Conservation (phyloP, 2,329 filamentous ascomycete genomes). For the Cryphonectria nitschkei region DNA sequence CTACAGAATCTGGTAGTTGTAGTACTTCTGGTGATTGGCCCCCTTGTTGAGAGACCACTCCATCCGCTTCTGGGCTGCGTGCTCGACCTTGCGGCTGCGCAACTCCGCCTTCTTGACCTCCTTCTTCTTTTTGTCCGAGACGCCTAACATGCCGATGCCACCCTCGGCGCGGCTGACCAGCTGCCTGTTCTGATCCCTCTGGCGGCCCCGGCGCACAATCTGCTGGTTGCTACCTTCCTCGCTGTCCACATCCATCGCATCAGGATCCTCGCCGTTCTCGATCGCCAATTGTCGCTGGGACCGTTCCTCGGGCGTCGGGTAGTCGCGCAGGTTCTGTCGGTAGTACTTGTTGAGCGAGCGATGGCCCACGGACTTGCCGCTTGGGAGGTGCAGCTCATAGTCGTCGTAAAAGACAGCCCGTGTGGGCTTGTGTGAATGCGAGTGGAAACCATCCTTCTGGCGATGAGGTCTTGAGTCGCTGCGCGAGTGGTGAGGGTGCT, state of each 20-base stretch:
- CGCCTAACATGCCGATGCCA: constrained; percentile 76
- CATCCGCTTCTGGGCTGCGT: constrained; percentile 64
- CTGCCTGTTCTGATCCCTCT: constrained; percentile 52
- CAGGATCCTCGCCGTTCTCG: constrained; percentile 43
- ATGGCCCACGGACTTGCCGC: constrained; percentile 87
- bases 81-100: constrained; percentile 67
- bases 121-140: constrained; percentile 74
- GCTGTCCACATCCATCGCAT: constrained; percentile 49
- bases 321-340: constrained; percentile 86
- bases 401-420: constrained; percentile 88
- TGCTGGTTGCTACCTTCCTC: constrained; percentile 39
- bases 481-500: constrained; percentile 76
- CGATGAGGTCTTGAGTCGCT: constrained; percentile 73
- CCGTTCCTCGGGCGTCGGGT: constrained; percentile 79
- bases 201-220: constrained; percentile 40
- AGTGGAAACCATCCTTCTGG: constrained; percentile 78
- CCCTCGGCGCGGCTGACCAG: constrained; percentile 71
- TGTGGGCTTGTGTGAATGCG: constrained; percentile 75
- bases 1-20: constrained; percentile 53
- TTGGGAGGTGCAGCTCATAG: constrained; percentile 90
- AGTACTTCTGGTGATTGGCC: constrained; percentile 72
- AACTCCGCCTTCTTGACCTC: constrained; percentile 69
- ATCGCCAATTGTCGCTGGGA: constrained; percentile 65
- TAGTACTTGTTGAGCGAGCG: constrained; percentile 86
- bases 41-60: constrained; percentile 74